Evolutionary conservation across 208 protist genomes (phyloP).

Genomic region (Lotmaria passim): DNA sequence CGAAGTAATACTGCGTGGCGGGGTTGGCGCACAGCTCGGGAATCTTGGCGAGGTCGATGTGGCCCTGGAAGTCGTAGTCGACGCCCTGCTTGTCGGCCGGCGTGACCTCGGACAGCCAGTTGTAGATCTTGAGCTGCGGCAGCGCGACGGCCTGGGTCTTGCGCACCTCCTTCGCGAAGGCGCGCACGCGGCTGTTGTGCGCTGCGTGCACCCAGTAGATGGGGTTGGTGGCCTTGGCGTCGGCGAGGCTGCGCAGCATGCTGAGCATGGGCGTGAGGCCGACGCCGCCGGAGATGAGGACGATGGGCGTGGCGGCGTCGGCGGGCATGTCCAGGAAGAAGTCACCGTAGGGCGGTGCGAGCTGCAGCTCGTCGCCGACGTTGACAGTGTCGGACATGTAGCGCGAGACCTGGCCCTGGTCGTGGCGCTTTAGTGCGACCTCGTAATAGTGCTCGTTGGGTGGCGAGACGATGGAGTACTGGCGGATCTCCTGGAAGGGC

Average conservation of each 20-base stretch:
- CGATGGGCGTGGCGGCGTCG: constrained; percentile 26
- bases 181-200: constrained; percentile 31
- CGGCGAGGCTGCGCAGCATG: constrained; percentile 45
- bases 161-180: constrained; percentile 30
- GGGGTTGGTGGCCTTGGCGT: constrained; percentile 21
- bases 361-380: constrained; percentile 41
- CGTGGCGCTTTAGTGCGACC: constrained; percentile 42
- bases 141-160: constrained; percentile 25
- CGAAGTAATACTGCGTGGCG: constrained; percentile 38
- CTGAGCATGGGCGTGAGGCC: constrained; percentile 43
- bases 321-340: constrained; percentile 35
- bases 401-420: constrained; percentile 44
- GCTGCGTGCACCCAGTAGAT: constrained; percentile 45
- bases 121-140: constrained; percentile 34
- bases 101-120: constrained; percentile 31
- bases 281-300: constrained; percentile 40
- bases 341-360: constrained; percentile 48
- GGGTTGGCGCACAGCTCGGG: constrained; percentile 21
- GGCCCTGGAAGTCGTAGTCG: constrained; percentile 43
- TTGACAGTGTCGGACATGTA: constrained; percentile 44
- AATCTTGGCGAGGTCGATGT: constrained; percentile 36
- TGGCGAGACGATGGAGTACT: constrained; percentile 43
- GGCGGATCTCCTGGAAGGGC: constrained; percentile 50
- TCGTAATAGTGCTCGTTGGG: constrained; percentile 46
- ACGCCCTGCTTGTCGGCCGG: constrained; percentile 30